A percentile compares a stretch with the other conserved stretches of the same genome.
Evolutionary conservation across 1,139 yeast genomes (phyloP).

Genomic region (Zygoascus hellenicus): DNA sequence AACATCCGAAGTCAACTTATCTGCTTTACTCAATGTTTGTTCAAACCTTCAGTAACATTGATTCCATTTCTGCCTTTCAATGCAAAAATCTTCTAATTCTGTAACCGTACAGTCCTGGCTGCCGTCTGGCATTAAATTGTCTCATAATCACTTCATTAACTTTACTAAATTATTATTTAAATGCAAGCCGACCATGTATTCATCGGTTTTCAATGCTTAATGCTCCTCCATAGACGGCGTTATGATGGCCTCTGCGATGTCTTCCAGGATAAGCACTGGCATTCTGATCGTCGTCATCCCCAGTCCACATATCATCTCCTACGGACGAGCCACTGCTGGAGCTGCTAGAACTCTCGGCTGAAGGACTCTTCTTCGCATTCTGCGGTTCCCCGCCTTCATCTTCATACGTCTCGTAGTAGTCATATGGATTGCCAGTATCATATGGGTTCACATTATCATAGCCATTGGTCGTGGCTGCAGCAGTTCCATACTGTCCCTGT

Average conservation of each 20-base stretch:
- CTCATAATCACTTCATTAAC: too few relatives aligned
- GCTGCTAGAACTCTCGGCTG: slow-evolving; percentile 22
- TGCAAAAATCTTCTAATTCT: too few relatives aligned
- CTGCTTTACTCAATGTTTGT: too few relatives aligned
- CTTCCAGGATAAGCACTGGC: neutral
- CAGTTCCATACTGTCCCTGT: neutral
- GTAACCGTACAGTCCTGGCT: too few relatives aligned
- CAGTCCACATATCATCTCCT: slow-evolving; percentile 27
- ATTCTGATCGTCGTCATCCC: slow-evolving; percentile 17
- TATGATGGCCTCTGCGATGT: slow-evolving; percentile 20
- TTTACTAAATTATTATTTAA: too few relatives aligned
- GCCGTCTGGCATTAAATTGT: too few relatives aligned
- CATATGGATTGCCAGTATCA: slow-evolving; percentile 10
- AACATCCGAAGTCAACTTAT: too few relatives aligned
- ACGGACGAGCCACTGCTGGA: slow-evolving; percentile 24
- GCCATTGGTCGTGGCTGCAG: neutral
- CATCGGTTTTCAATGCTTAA: neutral
- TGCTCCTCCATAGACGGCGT: slow-evolving; percentile 17
- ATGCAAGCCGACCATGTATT: too few relatives aligned
- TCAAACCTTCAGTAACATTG: too few relatives aligned
- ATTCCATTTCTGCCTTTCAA: too few relatives aligned
- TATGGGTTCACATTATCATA: slow-evolving; percentile 1
- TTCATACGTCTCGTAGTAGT: slow-evolving; percentile 5
- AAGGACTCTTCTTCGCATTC: slow-evolving; percentile 22
- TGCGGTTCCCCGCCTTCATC: slow-evolving; percentile 3